A percentile compares a stretch with the other conserved stretches of the same genome.
Evolutionary conservation across 306 rosid species (phyloP).

Genomic region (Cucumis melo): DNA sequence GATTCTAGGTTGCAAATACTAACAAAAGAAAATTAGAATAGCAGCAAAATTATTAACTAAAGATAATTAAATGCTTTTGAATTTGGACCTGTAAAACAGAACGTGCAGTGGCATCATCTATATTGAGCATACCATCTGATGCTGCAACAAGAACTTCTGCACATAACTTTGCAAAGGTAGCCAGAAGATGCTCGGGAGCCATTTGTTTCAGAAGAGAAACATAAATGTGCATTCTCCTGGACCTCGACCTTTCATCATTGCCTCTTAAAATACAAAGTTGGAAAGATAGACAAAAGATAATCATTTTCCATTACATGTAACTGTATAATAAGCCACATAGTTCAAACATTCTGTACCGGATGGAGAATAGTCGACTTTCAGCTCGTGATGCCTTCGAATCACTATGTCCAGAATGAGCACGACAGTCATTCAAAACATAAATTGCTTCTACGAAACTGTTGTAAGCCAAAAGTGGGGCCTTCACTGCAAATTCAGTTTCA

Average conservation of each 20-base stretch:
- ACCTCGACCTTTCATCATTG: constrained; percentile 61
- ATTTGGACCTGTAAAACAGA: constrained; percentile 73
- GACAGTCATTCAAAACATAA: constrained; percentile 70
- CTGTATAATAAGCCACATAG: neutral
- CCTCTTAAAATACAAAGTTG: constrained; percentile 38
- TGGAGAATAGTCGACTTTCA: constrained; percentile 56
- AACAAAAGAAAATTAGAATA: neutral
- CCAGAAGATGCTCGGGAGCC: constrained; percentile 93
- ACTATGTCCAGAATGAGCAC: constrained; percentile 47
- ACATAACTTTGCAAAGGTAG: constrained; percentile 82
- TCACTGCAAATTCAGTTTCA: constrained; percentile 31
- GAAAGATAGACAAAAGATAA: neutral
- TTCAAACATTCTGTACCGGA: constrained; percentile 38
- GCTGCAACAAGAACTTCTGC: constrained; percentile 88
- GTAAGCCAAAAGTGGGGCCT: constrained; percentile 85
- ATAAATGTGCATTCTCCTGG: constrained; percentile 77
- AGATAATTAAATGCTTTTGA: neutral
- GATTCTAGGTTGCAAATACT: neutral
- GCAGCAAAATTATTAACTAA: neutral
- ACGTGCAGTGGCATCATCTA: constrained; percentile 58
- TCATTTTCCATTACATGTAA: constrained; percentile 1
- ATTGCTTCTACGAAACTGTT: constrained; percentile 91
- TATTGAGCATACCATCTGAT: constrained; percentile 69
- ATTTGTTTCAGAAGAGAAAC: constrained; percentile 81
- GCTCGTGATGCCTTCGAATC: constrained; percentile 36